Conservation (phyloP, 1,139 yeast species). For the Hyphopichia khmerensis region DNA sequence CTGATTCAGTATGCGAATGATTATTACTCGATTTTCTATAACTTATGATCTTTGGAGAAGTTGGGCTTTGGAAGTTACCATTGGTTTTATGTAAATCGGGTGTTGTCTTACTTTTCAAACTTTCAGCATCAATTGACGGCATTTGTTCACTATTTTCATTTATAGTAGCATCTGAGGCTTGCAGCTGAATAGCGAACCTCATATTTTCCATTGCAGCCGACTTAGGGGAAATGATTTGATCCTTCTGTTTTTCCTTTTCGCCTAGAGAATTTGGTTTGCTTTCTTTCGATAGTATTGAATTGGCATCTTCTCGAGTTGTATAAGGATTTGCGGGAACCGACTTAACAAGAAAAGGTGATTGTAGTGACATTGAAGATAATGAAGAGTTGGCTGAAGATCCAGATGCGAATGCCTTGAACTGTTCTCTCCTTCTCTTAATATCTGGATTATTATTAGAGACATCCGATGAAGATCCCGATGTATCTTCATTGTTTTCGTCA, state of each 20-base stretch:
- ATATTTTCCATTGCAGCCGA: slow-evolving; percentile 7
- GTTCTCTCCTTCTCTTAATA: slow-evolving; percentile 3
- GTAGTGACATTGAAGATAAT: slow-evolving; percentile 29
- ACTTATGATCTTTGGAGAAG: slow-evolving; percentile 47
- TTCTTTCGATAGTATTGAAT: slow-evolving; percentile 39
- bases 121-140: background rate
- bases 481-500: slow-evolving; percentile 3
- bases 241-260: slow-evolving; percentile 3
- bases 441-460: background rate
- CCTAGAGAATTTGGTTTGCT: slow-evolving; percentile 7
- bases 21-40: slow-evolving; percentile 35
- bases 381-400: slow-evolving; percentile 15
- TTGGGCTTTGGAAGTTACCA: background rate
- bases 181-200: slow-evolving; percentile 10
- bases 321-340: slow-evolving; percentile 60
- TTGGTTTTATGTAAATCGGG: slow-evolving; percentile 3
- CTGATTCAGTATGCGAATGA: slow-evolving; percentile 31
- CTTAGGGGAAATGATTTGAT: background rate
- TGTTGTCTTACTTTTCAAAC: slow-evolving; percentile 1
- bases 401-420: slow-evolving; percentile 3
- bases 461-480: slow-evolving; percentile 1
- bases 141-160: slow-evolving; percentile 3
- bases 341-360: slow-evolving; percentile 40
- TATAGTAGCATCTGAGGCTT: slow-evolving; percentile 4
- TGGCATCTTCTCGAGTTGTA: slow-evolving; percentile 56